Base-by-base conservation (phyloP, 805 yeast genomes). In the Lipomyces lipofer region DNA sequence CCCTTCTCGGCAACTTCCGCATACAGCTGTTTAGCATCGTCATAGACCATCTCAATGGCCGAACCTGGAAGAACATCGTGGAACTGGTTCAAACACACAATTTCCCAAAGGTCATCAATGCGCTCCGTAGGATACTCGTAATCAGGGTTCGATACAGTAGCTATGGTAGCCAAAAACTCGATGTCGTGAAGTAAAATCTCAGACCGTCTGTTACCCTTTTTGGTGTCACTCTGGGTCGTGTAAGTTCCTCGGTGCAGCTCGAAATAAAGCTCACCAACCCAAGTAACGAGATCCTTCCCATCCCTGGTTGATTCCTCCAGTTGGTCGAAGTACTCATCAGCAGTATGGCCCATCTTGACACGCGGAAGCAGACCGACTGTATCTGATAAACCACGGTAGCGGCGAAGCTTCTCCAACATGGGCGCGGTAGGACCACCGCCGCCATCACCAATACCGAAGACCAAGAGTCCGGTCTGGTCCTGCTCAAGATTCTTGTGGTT, bases 31-130 rank as follows among this genome's bases (percentile, higher is more conserved):
- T 83, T 80, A 8, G 92, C 97, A 64, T 86, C 94, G 64, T 89
- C 90, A 67, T 94, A 92, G 12, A 94, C 97, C 83, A 88, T 82
- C 59, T 89, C 96, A 65, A 92, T 92, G 71, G 96, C 88, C 4
- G 95, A 85, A 2, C 99, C 99, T 1, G 99, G 99, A 49, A 94
- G 76, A n/a, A 92, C 97, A 73, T 92, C 99, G 70, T 92, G 99
- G 74, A 92, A 92, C 69, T 92, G 98, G 67, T 96, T 90, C 52
- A 94, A 74, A 58, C 90, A 81, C 19, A 92, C 82, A 69, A 88
- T 83, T 68, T 89, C 92, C 99, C 99, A 92, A 57, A 92, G 69
- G 1, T 72, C 76, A 58, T 84, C 82, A 42, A 92, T 77, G 55
- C 83, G 79, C 35, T 78, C 72, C 29, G 77, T 74, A 1, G 99